phyloP scores from a whole-genome alignment of 1,284 basidiomycete species.

The Stygiomarasmius scandens region DNA sequence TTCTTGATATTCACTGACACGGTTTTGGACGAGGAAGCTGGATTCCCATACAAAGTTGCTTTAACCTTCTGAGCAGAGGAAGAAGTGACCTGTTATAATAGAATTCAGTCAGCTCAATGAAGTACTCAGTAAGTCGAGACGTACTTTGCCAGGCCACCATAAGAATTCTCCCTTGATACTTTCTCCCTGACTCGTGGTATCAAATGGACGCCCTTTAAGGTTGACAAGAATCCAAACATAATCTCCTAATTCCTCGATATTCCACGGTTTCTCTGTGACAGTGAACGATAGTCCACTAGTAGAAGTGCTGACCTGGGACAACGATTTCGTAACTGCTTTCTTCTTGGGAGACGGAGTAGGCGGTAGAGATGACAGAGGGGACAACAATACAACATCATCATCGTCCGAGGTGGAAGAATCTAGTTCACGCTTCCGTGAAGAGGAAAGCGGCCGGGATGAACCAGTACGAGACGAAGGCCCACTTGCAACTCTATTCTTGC shows the following conservation, averaged over 20 bases:
- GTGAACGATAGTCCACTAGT: not conserved
- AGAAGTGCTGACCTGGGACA: not conserved
- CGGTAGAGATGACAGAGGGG: constrained; percentile 3
- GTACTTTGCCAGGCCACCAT: constrained; percentile 58
- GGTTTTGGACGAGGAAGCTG: not conserved
- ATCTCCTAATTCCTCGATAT: constrained; percentile 30
- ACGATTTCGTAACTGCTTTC: not conserved
- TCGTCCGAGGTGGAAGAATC: not conserved
- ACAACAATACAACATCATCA: not conserved
- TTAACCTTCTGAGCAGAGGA: constrained; percentile 25
- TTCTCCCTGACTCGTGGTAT: constrained; percentile 24
- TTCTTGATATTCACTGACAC: constrained; percentile 25
- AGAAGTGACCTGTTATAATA: constrained; percentile 19
- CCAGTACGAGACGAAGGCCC: not conserved
- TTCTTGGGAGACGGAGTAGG: not conserved
- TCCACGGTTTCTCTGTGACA: constrained; percentile 15
- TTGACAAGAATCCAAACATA: constrained; percentile 46
- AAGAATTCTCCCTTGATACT: constrained; percentile 26
- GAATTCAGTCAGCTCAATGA: constrained; percentile 4
- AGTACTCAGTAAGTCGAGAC: constrained; percentile 14
- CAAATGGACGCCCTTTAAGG: constrained; percentile 32
- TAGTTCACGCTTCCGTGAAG: not conserved
- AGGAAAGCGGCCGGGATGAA: not conserved
- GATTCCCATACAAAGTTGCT: constrained; percentile 28
- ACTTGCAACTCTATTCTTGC: not conserved